Percentiles rank a stretch among this genome's conserved stretches.
phyloP scores from a whole-genome alignment of 208 protist genomes.

The Leishmania amazonensis region DNA sequence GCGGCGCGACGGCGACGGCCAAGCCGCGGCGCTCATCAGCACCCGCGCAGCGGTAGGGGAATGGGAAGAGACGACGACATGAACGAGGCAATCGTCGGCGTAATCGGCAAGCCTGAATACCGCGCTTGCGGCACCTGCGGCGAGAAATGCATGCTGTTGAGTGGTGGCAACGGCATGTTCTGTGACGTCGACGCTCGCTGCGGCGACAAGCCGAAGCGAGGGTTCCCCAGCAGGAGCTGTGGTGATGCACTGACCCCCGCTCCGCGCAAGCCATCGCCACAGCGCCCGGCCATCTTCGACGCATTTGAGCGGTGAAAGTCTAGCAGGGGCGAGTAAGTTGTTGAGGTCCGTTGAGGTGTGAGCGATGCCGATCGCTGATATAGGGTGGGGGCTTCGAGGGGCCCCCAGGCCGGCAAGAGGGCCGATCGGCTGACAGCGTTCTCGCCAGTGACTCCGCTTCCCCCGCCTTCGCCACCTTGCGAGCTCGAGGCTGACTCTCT shows the following conservation, averaged over 20 bases:
- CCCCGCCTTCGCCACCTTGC: neutral
- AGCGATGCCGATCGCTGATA: no score
- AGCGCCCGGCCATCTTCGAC: neutral
- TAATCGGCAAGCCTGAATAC: neutral
- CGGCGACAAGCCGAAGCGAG: neutral
- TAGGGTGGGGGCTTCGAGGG: neutral
- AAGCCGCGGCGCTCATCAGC: neutral
- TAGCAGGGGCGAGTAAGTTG: conserved; percentile 5
- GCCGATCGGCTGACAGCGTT: neutral
- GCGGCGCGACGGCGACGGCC: neutral
- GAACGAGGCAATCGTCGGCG: neutral
- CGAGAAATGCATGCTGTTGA: neutral
- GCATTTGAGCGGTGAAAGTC: neutral
- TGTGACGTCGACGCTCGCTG: neutral
- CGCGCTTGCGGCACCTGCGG: neutral
- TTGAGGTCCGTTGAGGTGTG: neutral
- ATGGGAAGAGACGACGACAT: neutral
- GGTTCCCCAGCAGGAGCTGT: neutral
- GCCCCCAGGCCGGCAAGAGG: neutral
- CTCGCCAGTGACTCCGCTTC: neutral
- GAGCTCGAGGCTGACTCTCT: neutral
- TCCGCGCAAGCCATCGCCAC: no score
- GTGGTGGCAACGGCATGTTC: neutral
- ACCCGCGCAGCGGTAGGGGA: neutral
- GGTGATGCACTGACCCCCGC: neutral